Percentiles rank a stretch among this genome's conserved stretches.
These are phyloP conservation scores for Arabidopsis hybrid DNA, from an alignment of 441 rosid genomes.

Conservation along the genomic window DNA sequence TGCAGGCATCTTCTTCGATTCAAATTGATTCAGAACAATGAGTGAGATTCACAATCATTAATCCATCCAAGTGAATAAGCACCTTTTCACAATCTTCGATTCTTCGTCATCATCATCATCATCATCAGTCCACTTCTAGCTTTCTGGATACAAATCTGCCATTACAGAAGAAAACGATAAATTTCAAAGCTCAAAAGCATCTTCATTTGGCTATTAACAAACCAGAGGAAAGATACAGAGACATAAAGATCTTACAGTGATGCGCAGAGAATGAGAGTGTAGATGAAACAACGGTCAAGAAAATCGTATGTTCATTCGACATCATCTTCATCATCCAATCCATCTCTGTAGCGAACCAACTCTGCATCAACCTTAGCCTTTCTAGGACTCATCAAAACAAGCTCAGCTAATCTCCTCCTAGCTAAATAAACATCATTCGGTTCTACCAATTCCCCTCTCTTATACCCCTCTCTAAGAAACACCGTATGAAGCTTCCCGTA, in stretches of 20 bases:
- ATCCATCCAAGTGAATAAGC: conserved; percentile 5
- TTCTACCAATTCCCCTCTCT: conserved; percentile 76
- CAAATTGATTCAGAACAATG: conserved; percentile 26
- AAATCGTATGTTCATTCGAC: conserved; percentile 25
- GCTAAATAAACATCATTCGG: conserved; percentile 87
- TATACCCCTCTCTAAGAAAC: conserved; percentile 82
- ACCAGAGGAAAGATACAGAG: not conserved
- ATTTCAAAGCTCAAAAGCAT: conserved; percentile 25
- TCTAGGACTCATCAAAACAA: conserved; percentile 80
- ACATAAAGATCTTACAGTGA: conserved; percentile 14
- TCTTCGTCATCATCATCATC: not conserved
- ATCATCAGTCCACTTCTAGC: conserved; percentile 25
- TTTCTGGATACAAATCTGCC: conserved; percentile 6
- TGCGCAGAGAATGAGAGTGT: conserved; percentile 8
- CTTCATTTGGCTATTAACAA: not conserved
- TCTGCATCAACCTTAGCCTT: conserved; percentile 69
- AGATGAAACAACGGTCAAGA: not conserved
- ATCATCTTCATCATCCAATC: conserved; percentile 52
- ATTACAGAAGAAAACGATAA: not conserved
- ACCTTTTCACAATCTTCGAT: not conserved
- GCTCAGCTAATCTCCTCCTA: conserved; percentile 79
- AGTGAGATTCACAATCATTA: conserved; percentile 28
- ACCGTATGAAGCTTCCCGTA: conserved; percentile 91
- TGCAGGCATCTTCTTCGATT: conserved; percentile 27
- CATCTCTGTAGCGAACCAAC: conserved; percentile 61